These are phyloP conservation scores for Pseudodiploospora longispora DNA, from an alignment of 2,329 filamentous ascomycete genomes.

Conservation along the genomic window DNA sequence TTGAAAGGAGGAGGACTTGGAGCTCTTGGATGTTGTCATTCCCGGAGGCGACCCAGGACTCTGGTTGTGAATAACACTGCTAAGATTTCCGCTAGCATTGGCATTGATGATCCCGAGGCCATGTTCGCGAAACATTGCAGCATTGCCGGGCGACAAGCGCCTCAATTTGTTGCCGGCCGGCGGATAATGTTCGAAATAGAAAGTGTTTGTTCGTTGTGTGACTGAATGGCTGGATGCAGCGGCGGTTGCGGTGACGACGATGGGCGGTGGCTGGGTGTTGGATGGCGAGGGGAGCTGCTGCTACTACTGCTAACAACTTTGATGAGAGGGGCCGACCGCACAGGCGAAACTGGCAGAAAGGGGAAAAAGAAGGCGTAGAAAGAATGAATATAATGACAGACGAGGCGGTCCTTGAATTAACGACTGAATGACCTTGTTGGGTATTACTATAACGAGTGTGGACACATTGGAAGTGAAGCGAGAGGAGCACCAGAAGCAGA, in stretches of 20 bases:
- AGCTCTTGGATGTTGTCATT: constrained; percentile 77
- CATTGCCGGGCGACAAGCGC: constrained; percentile 17
- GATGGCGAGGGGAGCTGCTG: background rate
- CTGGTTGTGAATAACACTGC: constrained; percentile 11
- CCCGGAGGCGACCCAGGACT: constrained; percentile 40
- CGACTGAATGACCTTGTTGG: constrained; percentile 3
- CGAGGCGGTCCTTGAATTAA: background rate
- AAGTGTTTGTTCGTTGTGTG: too few relatives aligned
- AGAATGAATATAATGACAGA: background rate
- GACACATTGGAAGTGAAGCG: background rate
- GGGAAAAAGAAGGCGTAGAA: background rate
- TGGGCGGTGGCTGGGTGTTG: constrained; percentile 9
- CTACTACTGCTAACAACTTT: too few relatives aligned
- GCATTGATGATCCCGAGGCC: constrained; percentile 14
- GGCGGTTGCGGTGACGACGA: too few relatives aligned
- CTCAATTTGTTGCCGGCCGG: background rate
- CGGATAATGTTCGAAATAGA: too few relatives aligned
- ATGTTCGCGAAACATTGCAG: constrained; percentile 28
- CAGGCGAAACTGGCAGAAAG: background rate
- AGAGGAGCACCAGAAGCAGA: background rate
- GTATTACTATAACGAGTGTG: background rate
- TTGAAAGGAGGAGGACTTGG: constrained; percentile 81
- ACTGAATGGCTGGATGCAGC: background rate
- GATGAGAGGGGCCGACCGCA: too few relatives aligned
- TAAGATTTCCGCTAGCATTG: constrained; percentile 8